A percentile compares a stretch with the other conserved stretches of the same genome.
These are phyloP conservation scores for Boletus rubroflammeus DNA, from an alignment of 768 basidiomycete genomes.

Conservation along the genomic window DNA sequence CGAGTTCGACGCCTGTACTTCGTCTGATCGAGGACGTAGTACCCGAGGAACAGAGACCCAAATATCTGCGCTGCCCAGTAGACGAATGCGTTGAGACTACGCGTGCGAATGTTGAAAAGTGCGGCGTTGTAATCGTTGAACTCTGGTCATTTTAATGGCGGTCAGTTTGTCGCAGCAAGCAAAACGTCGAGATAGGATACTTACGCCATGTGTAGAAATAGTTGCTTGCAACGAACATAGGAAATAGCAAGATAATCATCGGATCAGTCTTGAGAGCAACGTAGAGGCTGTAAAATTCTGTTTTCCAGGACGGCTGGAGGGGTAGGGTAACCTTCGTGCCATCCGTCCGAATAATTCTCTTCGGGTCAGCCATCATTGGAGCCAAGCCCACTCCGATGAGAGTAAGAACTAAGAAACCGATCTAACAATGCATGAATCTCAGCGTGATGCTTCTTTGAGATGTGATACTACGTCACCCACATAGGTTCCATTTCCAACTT, in stretches of 20 bases:
- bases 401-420: slow-evolving; percentile 72
- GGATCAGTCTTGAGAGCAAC: slow-evolving; percentile 68
- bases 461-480: slow-evolving; percentile 37
- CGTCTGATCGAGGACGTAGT: slow-evolving; percentile 56
- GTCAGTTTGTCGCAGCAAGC: not conserved
- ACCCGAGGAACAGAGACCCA: slow-evolving; percentile 68
- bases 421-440: slow-evolving; percentile 40
- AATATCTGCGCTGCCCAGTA: slow-evolving; percentile 81
- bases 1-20: slow-evolving; percentile 59
- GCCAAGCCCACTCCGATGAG: slow-evolving; percentile 66
- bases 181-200: slow-evolving; percentile 18
- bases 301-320: slow-evolving; percentile 74
- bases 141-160: slow-evolving; percentile 41
- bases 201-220: slow-evolving; percentile 86
- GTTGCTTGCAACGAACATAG: slow-evolving; percentile 82
- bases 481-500: slow-evolving; percentile 73
- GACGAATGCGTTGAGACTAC: slow-evolving; percentile 70
- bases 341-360: slow-evolving; percentile 69
- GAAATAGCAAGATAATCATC: slow-evolving; percentile 70
- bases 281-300: slow-evolving; percentile 68
- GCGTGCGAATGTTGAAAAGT: slow-evolving; percentile 75
- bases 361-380: slow-evolving; percentile 66
- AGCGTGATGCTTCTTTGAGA: not conserved
- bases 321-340: slow-evolving; percentile 62
- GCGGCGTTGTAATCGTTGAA: slow-evolving; percentile 80